phyloP scores from a whole-genome alignment of 176 grass and related monocot species.

The Juncus inflexus region DNA sequence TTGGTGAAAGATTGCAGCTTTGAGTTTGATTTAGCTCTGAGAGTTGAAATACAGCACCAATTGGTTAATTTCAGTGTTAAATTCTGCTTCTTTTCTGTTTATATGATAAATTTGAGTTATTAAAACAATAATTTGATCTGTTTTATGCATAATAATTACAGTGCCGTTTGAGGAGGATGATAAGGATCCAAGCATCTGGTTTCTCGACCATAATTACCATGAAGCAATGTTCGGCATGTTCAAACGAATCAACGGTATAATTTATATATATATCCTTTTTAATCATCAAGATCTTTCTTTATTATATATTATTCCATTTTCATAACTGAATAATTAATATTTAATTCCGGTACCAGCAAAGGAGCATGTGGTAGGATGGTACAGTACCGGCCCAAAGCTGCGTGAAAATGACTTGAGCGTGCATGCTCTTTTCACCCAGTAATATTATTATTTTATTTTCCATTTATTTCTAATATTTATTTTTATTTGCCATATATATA shows the following conservation, averaged over 20 bases:
- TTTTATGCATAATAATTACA: slow-evolving; percentile 10
- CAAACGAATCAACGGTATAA: slow-evolving; percentile 92
- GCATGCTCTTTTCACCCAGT: slow-evolving; percentile 86
- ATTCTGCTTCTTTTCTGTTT: not conserved
- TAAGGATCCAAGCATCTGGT: slow-evolving; percentile 95
- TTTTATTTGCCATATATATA: not conserved
- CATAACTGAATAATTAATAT: not conserved
- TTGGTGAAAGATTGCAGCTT: not conserved
- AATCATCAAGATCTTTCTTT: not conserved
- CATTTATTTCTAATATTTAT: slow-evolving; percentile 2
- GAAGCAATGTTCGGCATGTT: slow-evolving; percentile 97
- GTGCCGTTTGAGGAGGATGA: slow-evolving; percentile 98
- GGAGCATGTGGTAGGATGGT: slow-evolving; percentile 99
- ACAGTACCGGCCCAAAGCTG: slow-evolving; percentile 97
- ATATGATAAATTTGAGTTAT: not conserved
- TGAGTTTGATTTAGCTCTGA: not conserved
- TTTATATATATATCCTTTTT: slow-evolving; percentile 4
- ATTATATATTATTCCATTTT: not conserved
- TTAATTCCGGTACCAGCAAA: slow-evolving; percentile 51
- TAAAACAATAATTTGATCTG: not conserved
- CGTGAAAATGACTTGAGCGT: slow-evolving; percentile 91
- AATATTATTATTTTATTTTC: slow-evolving; percentile 29
- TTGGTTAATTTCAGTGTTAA: not conserved
- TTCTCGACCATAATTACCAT: slow-evolving; percentile 96
- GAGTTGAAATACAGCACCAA: not conserved